These are phyloP conservation scores for Colletotrichum simmondsii DNA, from an alignment of 2,329 filamentous ascomycete genomes.

Conservation along the genomic window DNA sequence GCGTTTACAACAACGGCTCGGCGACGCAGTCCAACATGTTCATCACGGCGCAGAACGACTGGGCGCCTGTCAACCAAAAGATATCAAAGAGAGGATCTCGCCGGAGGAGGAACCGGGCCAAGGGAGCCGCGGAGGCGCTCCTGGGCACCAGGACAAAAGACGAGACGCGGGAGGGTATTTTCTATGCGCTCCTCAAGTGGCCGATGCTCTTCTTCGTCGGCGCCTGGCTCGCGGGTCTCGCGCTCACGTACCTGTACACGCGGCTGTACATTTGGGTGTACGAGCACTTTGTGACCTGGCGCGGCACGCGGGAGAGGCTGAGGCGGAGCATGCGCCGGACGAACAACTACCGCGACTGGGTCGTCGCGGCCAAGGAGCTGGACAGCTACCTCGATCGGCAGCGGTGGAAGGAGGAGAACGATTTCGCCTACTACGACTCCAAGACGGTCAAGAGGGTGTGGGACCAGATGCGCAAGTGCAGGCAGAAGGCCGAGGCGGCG, in stretches of 20 bases:
- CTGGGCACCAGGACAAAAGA: slow-evolving; percentile 76
- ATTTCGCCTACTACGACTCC: slow-evolving; percentile 88
- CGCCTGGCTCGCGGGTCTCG: slow-evolving; percentile 82
- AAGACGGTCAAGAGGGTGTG: slow-evolving; percentile 83
- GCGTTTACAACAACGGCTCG: slow-evolving; percentile 12
- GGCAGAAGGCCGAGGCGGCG: slow-evolving; percentile 66
- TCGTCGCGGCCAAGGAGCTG: slow-evolving; percentile 79
- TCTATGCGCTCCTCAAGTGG: slow-evolving; percentile 92
- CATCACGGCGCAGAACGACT: slow-evolving; percentile 94
- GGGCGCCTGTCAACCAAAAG: slow-evolving; percentile 86
- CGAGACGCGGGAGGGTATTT: slow-evolving; percentile 92
- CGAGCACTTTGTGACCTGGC: slow-evolving; percentile 92
- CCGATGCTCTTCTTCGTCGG: slow-evolving; percentile 84
- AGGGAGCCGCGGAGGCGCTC: slow-evolving; percentile 51
- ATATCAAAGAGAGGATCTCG: slow-evolving; percentile 56
- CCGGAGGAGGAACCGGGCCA: slow-evolving; percentile 49
- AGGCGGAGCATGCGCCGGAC: slow-evolving; percentile 78
- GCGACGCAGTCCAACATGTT: slow-evolving; percentile 61
- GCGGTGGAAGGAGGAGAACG: slow-evolving; percentile 81
- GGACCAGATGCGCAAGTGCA: slow-evolving; percentile 76
- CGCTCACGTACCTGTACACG: slow-evolving; percentile 80
- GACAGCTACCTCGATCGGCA: slow-evolving; percentile 86
- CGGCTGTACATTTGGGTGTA: slow-evolving; percentile 92
- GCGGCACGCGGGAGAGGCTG: slow-evolving; percentile 79
- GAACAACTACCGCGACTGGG: slow-evolving; percentile 85